A percentile compares a stretch with the other conserved stretches of the same genome.
Conservation (phyloP, 2,329 filamentous ascomycete genomes). For the Fusarium torulosum region DNA sequence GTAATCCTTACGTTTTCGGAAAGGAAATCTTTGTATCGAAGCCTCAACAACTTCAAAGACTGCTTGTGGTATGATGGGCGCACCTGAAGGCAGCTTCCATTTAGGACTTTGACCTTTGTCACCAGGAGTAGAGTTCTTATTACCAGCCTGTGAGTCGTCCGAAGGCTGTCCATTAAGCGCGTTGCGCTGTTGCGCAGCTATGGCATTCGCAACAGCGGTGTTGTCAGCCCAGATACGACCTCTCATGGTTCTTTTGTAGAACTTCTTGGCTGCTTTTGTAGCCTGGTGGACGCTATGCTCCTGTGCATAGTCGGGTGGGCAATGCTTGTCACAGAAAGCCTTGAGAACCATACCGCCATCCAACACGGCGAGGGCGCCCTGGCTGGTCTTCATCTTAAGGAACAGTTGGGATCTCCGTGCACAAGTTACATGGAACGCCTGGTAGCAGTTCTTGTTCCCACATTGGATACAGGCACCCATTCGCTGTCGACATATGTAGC, state of each 20-base stretch:
- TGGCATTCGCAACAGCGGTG: slow-evolving; percentile 82
- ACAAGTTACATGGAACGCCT: slow-evolving; percentile 97
- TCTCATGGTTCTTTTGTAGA: slow-evolving; percentile 90
- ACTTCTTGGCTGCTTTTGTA: slow-evolving; percentile 85
- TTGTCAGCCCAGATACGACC: slow-evolving; percentile 93
- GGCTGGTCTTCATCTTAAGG: slow-evolving; percentile 95
- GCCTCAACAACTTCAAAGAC: slow-evolving; percentile 89
- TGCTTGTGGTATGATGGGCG: slow-evolving; percentile 90
- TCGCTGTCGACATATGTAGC: slow-evolving; percentile 96
- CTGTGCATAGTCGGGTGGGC: slow-evolving; percentile 86
- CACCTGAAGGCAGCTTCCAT: slow-evolving; percentile 95
- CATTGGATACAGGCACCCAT: slow-evolving; percentile 99
- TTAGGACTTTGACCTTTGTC: slow-evolving; percentile 67
- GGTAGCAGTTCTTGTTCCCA: slow-evolving; percentile 96
- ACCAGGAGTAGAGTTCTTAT: slow-evolving; percentile 80
- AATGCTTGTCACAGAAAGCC: slow-evolving; percentile 96
- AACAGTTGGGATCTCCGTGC: slow-evolving; percentile 88
- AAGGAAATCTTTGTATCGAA: slow-evolving; percentile 82
- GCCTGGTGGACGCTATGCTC: slow-evolving; percentile 87
- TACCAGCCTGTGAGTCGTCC: slow-evolving; percentile 86
- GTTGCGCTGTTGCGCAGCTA: slow-evolving; percentile 78
- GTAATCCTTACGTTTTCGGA: slow-evolving; percentile 89
- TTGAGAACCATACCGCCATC: slow-evolving; percentile 87
- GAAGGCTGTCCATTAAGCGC: slow-evolving; percentile 75
- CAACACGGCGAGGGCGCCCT: slow-evolving; percentile 81